Base-by-base conservation (phyloP, 805 yeast species). In the Myxozyma kluyveri region DNA sequence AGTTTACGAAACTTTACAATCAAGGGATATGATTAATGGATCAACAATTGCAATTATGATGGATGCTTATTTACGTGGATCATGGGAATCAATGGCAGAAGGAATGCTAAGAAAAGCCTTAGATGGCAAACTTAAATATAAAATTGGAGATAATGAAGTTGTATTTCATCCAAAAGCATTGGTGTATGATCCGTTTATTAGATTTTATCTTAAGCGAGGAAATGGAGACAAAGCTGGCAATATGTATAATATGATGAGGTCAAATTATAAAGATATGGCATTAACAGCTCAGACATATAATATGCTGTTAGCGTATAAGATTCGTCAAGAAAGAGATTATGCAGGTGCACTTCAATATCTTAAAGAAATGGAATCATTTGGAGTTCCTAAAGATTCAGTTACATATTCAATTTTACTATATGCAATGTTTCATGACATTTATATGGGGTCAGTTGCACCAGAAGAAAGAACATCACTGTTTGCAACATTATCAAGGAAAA, bases 401-500 rank as follows among this genome's bases (percentile, higher is more conserved):
- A 53, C 57, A 4, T 53, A 53, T 35, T 35, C 57, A 35, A 31
- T 32, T 23, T 23, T 49, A 5, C 31, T 53, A 18, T 53, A 53
- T 29, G 54, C 48, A 21, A 43, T 51, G 9, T 53, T 50, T 38
- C 41, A 49, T 38, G 31, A 46, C 12, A 10, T 50, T 27, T 35
- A 21, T 18, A 32, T 49, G 23, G 42, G 37, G 12, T 44, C 33
- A 5, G 48, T 49, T 12, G 41, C 49, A 10, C 33, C 12, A 2
- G 42, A 45, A 32, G 29, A 45, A 40, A 26, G 18, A 12, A 23
- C 29, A n/a, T 18, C n/a, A 32, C 23, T 39, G 22, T 12, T 17
- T 18, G 19, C 21, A n/a, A 44, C 14, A 5, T 22, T 38, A 5
- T 39, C 22, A 40, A 39, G 5, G 21, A 45, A 31, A 21, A 36